These are phyloP conservation scores for Mastigamoeba balamuthi DNA, from an alignment of 78 protist genomes.

Conservation along the genomic window DNA sequence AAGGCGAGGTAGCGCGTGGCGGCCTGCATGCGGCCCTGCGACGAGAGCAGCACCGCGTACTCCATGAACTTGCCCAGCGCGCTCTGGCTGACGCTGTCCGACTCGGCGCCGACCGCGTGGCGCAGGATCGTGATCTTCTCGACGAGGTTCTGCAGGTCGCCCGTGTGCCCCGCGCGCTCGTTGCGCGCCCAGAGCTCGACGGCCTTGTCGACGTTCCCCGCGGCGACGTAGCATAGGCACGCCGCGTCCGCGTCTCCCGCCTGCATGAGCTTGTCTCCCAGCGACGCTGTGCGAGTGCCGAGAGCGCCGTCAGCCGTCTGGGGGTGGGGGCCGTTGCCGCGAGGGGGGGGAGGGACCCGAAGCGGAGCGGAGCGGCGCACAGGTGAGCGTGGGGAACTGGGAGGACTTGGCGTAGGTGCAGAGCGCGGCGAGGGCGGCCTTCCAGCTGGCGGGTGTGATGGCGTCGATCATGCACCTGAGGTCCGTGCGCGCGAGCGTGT, in stretches of 20 bases:
- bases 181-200: not conserved
- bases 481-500: not conserved
- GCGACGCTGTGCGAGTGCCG: not conserved
- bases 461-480: not conserved
- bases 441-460: not conserved
- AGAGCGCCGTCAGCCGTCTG: no score
- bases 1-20: not conserved
- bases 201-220: not conserved
- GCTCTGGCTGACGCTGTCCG: not conserved
- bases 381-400: not conserved
- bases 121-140: not conserved
- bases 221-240: not conserved
- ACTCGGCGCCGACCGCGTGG: not conserved
- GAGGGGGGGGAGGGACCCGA: not conserved
- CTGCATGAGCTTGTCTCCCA: not conserved
- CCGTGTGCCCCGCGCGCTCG: not conserved
- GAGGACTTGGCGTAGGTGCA: not conserved
- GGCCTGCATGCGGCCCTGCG: not conserved
- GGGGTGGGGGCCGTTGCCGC: no score
- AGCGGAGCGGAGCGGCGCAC: not conserved
- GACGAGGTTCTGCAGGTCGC: not conserved
- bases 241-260: not conserved
- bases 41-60: not conserved
- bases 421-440: not conserved
- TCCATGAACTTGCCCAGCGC: not conserved